Evolutionary conservation across 2,329 filamentous ascomycete species (phyloP).

Genomic region (Trichophyton verrucosum): DNA sequence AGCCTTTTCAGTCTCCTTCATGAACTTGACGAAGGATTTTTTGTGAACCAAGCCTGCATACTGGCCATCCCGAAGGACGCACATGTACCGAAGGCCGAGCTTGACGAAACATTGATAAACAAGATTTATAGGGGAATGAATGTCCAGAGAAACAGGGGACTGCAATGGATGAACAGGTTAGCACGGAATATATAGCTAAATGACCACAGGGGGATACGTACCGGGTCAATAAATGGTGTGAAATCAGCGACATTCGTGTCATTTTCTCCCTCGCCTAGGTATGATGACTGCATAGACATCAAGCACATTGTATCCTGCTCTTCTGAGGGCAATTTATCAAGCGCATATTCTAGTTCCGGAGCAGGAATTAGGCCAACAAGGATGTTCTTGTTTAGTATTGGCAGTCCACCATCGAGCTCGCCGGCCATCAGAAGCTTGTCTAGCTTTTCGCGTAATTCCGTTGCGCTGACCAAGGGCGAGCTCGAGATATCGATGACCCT

Average conservation of each 20-base stretch:
- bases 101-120: slow-evolving; percentile 97
- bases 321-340: slow-evolving; percentile 73
- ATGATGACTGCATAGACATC: slow-evolving; percentile 56
- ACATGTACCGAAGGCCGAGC: slow-evolving; percentile 81
- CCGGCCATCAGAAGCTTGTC: slow-evolving; percentile 71
- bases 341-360: slow-evolving; percentile 82
- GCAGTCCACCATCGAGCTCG: slow-evolving; percentile 82
- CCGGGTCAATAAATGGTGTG: slow-evolving; percentile 79
- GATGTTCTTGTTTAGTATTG: slow-evolving; percentile 65
- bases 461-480: slow-evolving; percentile 67
- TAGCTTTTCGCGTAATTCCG: slow-evolving; percentile 65
- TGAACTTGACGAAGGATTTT: slow-evolving; percentile 91
- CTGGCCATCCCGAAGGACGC: slow-evolving; percentile 68
- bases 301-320: slow-evolving; percentile 54
- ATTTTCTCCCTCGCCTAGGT: slow-evolving; percentile 47
- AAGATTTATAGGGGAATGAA: slow-evolving; percentile 80
- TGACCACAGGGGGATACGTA: slow-evolving; percentile 31
- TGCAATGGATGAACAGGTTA: slow-evolving; percentile 19
- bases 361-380: slow-evolving; percentile 86
- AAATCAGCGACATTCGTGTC: slow-evolving; percentile 64
- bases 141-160: slow-evolving; percentile 78
- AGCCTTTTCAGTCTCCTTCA: slow-evolving; percentile 47
- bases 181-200: background rate
- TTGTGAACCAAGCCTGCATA: slow-evolving; percentile 93
- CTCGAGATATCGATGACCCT: slow-evolving; percentile 78